Evolutionary conservation across 805 yeast genomes (phyloP).

Genomic region (Candida loeiensis): DNA sequence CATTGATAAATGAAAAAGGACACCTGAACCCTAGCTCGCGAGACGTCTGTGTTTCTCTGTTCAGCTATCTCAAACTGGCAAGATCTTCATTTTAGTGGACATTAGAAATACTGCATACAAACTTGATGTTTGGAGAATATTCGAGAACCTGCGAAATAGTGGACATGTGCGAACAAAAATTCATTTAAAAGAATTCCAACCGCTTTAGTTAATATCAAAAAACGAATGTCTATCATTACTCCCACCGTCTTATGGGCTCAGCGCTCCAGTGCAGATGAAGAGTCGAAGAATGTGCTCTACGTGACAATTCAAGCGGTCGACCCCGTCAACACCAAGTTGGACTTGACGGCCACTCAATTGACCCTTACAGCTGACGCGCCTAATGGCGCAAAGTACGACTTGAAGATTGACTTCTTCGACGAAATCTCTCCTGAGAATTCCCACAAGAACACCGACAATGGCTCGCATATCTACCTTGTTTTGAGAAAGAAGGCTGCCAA

Average conservation of each 20-base stretch:
- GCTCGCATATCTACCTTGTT: constrained; percentile 60
- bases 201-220: not conserved
- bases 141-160: constrained; percentile 5
- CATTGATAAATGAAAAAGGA: too few species aligned
- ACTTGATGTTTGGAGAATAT: constrained; percentile 2
- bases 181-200: not conserved
- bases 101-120: not conserved
- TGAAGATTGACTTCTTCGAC: constrained; percentile 71
- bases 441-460: constrained; percentile 49
- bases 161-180: not conserved
- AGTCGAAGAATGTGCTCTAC: constrained; percentile 68
- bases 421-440: constrained; percentile 69
- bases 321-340: constrained; percentile 57
- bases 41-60: too few species aligned
- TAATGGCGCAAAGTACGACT: constrained; percentile 50
- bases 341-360: constrained; percentile 54
- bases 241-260: constrained; percentile 91
- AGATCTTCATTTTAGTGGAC: too few species aligned
- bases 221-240: constrained; percentile 20
- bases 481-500: constrained; percentile 65
- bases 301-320: constrained; percentile 74
- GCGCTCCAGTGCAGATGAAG: constrained; percentile 76
- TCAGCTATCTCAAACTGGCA: too few species aligned
- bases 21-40: too few species aligned
- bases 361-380: constrained; percentile 45